These are phyloP conservation scores for Opeltia flavorubescens DNA, from an alignment of 495 filamentous ascomycete genomes.

Conservation along the genomic window DNA sequence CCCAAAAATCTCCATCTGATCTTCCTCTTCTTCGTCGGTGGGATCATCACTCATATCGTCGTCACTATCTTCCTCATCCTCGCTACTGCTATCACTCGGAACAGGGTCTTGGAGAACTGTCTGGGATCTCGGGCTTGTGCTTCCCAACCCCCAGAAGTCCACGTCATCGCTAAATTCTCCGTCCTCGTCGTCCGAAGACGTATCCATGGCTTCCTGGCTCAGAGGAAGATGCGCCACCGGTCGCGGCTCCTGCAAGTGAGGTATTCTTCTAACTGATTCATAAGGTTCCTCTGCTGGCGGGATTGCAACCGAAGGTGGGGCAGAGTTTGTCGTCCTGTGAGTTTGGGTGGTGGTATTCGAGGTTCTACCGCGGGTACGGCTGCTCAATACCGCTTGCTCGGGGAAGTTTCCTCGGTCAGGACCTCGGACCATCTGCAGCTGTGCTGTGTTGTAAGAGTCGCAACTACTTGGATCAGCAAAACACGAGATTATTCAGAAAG, in stretches of 20 bases:
- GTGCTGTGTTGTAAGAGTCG: constrained; percentile 71
- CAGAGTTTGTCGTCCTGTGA: constrained; percentile 20
- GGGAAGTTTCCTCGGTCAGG: constrained; percentile 15
- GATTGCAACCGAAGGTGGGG: constrained; percentile 16
- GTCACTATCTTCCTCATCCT: constrained; percentile 32
- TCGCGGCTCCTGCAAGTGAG: constrained; percentile 17
- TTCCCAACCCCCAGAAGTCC: constrained; percentile 46
- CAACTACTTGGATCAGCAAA: constrained; percentile 33
- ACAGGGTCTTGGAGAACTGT: constrained; percentile 23
- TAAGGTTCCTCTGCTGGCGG: constrained; percentile 14
- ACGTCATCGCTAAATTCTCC: constrained; percentile 47
- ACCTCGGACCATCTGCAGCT: constrained; percentile 46
- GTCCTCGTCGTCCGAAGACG: constrained; percentile 23
- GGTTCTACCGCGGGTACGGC: constrained; percentile 8
- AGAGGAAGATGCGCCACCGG: constrained; percentile 21
- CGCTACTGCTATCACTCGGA: constrained; percentile 21
- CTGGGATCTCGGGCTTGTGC: constrained; percentile 22
- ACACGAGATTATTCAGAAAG: not conserved
- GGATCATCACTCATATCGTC: constrained; percentile 32
- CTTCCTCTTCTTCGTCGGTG: constrained; percentile 39
- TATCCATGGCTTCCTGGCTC: constrained; percentile 23
- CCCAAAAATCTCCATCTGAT: constrained; percentile 56
- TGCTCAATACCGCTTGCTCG: constrained; percentile 4
- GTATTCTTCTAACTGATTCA: constrained; percentile 12
- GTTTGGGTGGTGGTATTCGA: constrained; percentile 8